A percentile compares a stretch with the other conserved stretches of the same genome.
Conservation (phyloP, 83 land plant genomes). For the Isoetes engelmannii region DNA sequence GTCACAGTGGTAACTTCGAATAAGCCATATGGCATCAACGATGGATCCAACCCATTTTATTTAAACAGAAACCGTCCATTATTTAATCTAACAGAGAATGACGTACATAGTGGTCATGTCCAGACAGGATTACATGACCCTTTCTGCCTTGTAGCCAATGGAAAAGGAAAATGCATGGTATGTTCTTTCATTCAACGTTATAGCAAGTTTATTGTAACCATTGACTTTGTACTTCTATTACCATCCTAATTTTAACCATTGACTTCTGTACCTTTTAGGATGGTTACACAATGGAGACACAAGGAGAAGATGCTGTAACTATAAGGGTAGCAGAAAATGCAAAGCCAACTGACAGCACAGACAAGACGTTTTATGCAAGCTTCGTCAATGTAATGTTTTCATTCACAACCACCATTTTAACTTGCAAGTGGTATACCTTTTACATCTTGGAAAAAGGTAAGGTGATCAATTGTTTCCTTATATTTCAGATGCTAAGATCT, state of each 20-base stretch:
- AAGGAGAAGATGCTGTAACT: slow-evolving; percentile 38
- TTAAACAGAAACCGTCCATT: slow-evolving; percentile 42
- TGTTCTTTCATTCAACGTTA: background rate
- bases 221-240: background rate
- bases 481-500: slow-evolving; percentile 45
- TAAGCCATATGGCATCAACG: slow-evolving; percentile 59
- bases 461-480: background rate
- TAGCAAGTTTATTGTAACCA: background rate
- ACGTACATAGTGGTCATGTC: slow-evolving; percentile 83
- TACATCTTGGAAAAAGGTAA: background rate
- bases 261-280: slow-evolving; percentile 35
- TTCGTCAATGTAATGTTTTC: background rate
- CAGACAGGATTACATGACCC: slow-evolving; percentile 64
- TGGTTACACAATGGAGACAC: slow-evolving; percentile 56
- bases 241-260: background rate
- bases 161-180: slow-evolving; percentile 62
- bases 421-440: background rate
- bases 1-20: slow-evolving; percentile 77
- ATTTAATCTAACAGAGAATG: slow-evolving; percentile 45
- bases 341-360: slow-evolving; percentile 31
- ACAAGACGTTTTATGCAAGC: background rate
- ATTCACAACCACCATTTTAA: background rate
- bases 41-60: slow-evolving; percentile 79
- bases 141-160: slow-evolving; percentile 51
- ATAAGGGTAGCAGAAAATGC: slow-evolving; percentile 52